These are phyloP conservation scores for Penicillium mononematosum DNA, from an alignment of 495 filamentous ascomycete species.

Conservation along the genomic window DNA sequence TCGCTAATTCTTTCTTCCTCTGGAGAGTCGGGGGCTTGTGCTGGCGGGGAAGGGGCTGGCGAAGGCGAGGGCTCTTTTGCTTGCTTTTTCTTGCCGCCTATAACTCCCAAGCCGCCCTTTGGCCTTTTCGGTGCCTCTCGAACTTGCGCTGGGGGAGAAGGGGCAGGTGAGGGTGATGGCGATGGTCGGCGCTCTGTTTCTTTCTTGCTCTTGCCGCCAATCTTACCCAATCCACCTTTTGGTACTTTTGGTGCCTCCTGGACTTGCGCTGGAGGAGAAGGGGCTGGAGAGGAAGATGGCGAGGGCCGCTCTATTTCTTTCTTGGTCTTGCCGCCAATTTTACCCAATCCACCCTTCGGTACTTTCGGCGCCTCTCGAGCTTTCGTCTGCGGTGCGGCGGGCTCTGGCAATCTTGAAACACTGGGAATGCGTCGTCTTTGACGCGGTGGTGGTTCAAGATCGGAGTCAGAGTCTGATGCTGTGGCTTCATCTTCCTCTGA, in stretches of 20 bases:
- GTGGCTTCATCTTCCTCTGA: conserved; percentile 14
- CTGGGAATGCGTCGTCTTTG: conserved; percentile 4
- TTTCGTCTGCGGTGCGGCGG: not conserved
- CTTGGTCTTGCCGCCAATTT: conserved; percentile 1
- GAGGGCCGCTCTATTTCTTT: not conserved
- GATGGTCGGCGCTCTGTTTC: not conserved
- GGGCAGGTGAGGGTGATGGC: not conserved
- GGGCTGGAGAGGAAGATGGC: not conserved
- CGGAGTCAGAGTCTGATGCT: conserved; percentile 25
- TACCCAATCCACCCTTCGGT: conserved; percentile 22
- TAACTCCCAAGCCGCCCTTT: conserved; percentile 34
- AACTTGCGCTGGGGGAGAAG: not conserved
- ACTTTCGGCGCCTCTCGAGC: conserved; percentile 17
- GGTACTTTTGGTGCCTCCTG: conserved; percentile 15
- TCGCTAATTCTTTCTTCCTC: not conserved
- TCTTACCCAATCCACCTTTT: conserved; percentile 22
- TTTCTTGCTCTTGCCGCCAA: not conserved
- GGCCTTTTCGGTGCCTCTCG: conserved; percentile 21
- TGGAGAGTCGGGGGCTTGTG: not conserved
- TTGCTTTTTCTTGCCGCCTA: conserved; percentile 41
- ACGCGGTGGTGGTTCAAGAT: conserved; percentile 12
- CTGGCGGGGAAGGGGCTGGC: conserved; percentile 10
- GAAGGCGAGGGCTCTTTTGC: conserved; percentile 8
- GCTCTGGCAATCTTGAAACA: conserved; percentile 10
- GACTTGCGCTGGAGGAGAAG: conserved; percentile 1